Conservation (phyloP, 352 stramenopile genomes). For the Hyaloperonospora brassicae region DNA sequence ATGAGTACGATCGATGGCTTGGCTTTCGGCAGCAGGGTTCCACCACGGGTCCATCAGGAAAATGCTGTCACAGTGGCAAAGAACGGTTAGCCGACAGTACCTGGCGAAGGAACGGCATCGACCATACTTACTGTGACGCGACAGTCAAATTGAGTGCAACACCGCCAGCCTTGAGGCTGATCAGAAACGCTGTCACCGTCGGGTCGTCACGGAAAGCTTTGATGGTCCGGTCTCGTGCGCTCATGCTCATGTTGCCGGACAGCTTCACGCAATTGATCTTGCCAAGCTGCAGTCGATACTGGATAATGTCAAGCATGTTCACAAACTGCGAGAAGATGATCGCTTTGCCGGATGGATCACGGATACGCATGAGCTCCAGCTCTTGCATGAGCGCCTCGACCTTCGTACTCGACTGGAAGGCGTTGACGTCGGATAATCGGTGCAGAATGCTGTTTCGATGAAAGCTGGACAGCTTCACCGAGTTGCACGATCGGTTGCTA, state of each 20-base stretch:
- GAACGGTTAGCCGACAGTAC: constrained; percentile 9
- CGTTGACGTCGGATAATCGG: constrained; percentile 47
- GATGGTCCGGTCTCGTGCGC: constrained; percentile 71
- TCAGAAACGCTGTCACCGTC: constrained; percentile 92
- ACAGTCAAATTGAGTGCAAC: constrained; percentile 98
- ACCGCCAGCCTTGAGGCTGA: constrained; percentile 97
- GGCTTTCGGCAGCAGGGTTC: constrained; percentile 93
- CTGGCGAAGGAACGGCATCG: constrained; percentile 1
- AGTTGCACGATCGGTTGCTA: constrained; percentile 11
- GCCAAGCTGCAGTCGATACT: constrained; percentile 90
- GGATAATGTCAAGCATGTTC: constrained; percentile 98
- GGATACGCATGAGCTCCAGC: constrained; percentile 89
- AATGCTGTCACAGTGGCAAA: constrained; percentile 54
- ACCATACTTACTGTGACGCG: constrained; percentile 85
- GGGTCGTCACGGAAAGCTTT: constrained; percentile 85
- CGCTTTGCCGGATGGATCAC: constrained; percentile 93
- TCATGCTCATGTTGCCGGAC: constrained; percentile 87
- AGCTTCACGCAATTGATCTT: constrained; percentile 88
- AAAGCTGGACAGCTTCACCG: constrained; percentile 52
- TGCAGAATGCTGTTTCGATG: constrained; percentile 69
- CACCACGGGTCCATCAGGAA: constrained; percentile 98
- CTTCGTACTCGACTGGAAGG: constrained; percentile 92
- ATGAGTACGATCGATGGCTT: constrained; percentile 97
- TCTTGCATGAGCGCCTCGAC: constrained; percentile 97
- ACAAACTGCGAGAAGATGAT: constrained; percentile 99